These are phyloP conservation scores for Kalanchoe fedtschenkoi DNA, from an alignment of 164 flowering plant species.

Conservation along the genomic window DNA sequence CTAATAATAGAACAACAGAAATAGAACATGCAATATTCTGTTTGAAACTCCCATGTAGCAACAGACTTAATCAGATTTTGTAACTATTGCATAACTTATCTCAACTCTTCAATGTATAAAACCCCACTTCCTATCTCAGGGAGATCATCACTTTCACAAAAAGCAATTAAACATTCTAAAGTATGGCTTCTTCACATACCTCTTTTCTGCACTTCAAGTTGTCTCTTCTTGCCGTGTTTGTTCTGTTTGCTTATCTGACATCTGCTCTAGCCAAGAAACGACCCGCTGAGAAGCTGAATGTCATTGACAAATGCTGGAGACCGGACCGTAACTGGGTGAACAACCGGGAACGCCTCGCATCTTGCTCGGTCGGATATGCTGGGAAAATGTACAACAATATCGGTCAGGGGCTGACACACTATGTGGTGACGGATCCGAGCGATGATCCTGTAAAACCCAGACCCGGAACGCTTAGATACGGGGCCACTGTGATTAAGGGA, in stretches of 20 bases:
- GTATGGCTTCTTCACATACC: background rate
- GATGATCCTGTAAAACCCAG: too few species aligned
- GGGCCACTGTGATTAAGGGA: constrained; percentile 37
- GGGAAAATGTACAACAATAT: constrained; percentile 26
- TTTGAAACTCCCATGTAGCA: background rate
- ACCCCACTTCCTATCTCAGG: background rate
- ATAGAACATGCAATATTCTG: too few species aligned
- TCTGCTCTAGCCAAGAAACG: background rate
- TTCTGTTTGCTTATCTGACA: background rate
- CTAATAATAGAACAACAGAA: too few species aligned
- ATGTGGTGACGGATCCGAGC: too few species aligned
- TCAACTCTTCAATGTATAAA: background rate
- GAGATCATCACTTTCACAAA: background rate
- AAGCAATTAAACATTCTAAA: background rate
- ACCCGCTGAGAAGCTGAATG: background rate
- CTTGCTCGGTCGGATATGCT: constrained; percentile 42
- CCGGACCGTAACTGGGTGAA: background rate
- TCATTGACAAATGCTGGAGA: constrained; percentile 6
- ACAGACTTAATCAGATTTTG: background rate
- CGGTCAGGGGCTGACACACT: too few species aligned
- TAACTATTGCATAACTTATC: background rate
- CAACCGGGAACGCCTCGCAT: constrained; percentile 16
- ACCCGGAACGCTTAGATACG: constrained; percentile 44
- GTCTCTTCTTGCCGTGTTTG: too few species aligned
- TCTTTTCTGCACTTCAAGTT: background rate